Conservation (phyloP, 2,329 filamentous ascomycete genomes). For the Clarireedia paspali region DNA sequence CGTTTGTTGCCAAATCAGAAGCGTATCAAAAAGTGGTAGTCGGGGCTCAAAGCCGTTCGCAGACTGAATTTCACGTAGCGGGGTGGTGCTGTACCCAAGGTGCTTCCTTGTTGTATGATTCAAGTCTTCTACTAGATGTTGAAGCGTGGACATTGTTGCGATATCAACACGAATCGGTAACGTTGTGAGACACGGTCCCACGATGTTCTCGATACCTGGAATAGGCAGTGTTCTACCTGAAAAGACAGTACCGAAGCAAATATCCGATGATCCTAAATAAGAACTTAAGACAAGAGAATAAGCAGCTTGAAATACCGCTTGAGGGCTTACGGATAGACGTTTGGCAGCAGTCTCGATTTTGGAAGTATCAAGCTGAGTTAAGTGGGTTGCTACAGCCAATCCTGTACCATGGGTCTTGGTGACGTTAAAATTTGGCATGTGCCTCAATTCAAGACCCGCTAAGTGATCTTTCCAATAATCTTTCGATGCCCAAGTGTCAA, state of each 20-base stretch:
- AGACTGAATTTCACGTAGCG: slow-evolving; percentile 63
- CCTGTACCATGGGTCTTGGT: slow-evolving; percentile 22
- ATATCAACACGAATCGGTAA: slow-evolving; percentile 64
- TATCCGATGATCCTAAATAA: slow-evolving; percentile 57
- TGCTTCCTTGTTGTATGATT: slow-evolving; percentile 59
- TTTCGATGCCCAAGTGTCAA: slow-evolving; percentile 36
- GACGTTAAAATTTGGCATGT: slow-evolving; percentile 52
- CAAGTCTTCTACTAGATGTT: slow-evolving; percentile 55
- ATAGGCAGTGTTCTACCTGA: slow-evolving; percentile 75
- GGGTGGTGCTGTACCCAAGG: slow-evolving; percentile 54
- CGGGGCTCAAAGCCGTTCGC: slow-evolving; percentile 45
- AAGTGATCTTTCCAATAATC: slow-evolving; percentile 67
- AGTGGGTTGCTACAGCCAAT: slow-evolving; percentile 24
- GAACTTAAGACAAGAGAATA: slow-evolving; percentile 57
- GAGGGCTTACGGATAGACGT: slow-evolving; percentile 40
- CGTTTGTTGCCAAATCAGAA: slow-evolving; percentile 82
- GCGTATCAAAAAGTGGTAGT: slow-evolving; percentile 61
- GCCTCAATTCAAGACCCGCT: slow-evolving; percentile 42
- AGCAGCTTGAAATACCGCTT: slow-evolving; percentile 70
- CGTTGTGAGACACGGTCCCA: slow-evolving; percentile 74
- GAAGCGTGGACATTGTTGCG: slow-evolving; percentile 39
- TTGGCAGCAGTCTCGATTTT: slow-evolving; percentile 22
- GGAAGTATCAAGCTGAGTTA: slow-evolving; percentile 27
- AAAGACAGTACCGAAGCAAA: slow-evolving; percentile 70
- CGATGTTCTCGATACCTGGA: slow-evolving; percentile 58